phyloP scores from a whole-genome alignment of 441 rosid genomes.

The Geranium incanum region DNA sequence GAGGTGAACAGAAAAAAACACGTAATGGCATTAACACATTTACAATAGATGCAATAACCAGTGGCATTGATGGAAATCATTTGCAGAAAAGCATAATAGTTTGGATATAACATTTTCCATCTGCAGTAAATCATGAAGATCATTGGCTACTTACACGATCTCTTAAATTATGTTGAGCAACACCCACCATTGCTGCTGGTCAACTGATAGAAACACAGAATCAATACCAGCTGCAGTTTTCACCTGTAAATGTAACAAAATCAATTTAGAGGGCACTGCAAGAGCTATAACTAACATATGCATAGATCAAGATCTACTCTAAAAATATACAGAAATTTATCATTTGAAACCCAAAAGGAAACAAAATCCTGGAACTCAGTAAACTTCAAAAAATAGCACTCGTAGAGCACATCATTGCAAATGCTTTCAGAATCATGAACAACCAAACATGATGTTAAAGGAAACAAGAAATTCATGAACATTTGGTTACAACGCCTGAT shows the following conservation, averaged over 20 bases:
- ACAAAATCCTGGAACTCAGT: neutral
- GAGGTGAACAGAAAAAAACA: neutral
- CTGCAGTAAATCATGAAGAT: neutral
- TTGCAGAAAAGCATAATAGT: neutral
- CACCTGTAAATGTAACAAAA: neutral
- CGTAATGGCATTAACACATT: neutral
- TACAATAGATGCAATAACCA: neutral
- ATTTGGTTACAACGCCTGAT: neutral
- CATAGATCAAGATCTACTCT: neutral
- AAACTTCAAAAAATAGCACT: neutral
- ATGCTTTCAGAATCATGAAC: neutral
- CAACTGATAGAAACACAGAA: neutral
- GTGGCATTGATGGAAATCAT: neutral
- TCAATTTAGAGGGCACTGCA: neutral
- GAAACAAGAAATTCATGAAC: neutral
- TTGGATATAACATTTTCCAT: neutral
- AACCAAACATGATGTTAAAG: slow-evolving; percentile 2
- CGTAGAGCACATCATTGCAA: neutral
- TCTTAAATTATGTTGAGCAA: slow-evolving; percentile 2
- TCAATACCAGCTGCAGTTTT: neutral
- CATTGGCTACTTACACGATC: slow-evolving; percentile 3
- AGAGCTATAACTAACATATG: neutral
- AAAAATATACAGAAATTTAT: neutral
- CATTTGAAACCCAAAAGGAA: slow-evolving; percentile 1
- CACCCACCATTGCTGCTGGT: slow-evolving; percentile 7